Base-by-base conservation (phyloP, 2,329 filamentous ascomycete genomes). In the Trichoderma pleuroti region DNA sequence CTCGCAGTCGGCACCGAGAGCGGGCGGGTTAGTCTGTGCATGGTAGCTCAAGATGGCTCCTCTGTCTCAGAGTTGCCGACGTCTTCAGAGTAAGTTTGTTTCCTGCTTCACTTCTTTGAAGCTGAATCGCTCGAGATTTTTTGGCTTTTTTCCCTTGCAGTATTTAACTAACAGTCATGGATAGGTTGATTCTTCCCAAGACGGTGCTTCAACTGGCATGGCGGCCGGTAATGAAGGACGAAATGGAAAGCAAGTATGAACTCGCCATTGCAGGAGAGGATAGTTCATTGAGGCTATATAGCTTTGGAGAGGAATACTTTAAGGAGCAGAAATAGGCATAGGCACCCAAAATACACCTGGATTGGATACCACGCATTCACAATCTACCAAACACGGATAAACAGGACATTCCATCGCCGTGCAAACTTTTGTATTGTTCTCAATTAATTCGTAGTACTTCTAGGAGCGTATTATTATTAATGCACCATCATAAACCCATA, bases 161-260 rank as follows among this genome's bases (percentile, higher is more conserved):
- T 14, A 16, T n/a, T 1, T 21, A 11, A 59, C 75, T 77, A 57
- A 78, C 30, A 5, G 4, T 57, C 2, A 4, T 12, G 14, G 5
- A 57, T 68, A 81, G 80, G 39, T 73, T 79, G 49, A 75, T 72
- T 61, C 86, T 92, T 1, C 89, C 90, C 28, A 92, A 87, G 77
- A 81, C 90, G 2, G 86, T 93, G 26, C 85, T 88, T 28, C 90
- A 92, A 77, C 81, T 94, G 42, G 85, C 90, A 9, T 94, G 92
- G 92, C 86, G 89, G 72, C 91, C 91, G 6, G 73, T 75, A 1
- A 59, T 64, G 4, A 72, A 72, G n/a, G 73, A 78, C 32, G 76
- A 79, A 14, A 72, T 78, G 21, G 77, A 76, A 54, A 71, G 73
- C 24, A 63, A 72, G 46, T 76, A 76, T 49, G 82, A 86, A 73